These are phyloP conservation scores for Vigna unguiculata DNA, from an alignment of 306 rosid genomes.

Conservation along the genomic window DNA sequence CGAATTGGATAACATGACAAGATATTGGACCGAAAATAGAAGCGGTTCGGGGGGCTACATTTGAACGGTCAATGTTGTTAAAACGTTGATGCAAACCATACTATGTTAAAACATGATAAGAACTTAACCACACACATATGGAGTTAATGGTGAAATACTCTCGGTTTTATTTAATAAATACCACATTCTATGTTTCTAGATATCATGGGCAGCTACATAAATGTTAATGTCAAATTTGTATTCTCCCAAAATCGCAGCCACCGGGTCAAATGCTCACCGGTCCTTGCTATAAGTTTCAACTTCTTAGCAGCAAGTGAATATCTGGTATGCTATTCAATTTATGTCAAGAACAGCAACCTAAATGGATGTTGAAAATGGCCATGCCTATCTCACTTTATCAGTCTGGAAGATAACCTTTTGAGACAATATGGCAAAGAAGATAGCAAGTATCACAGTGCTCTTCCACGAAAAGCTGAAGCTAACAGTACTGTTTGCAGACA, in stretches of 20 bases:
- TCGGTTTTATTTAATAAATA: not conserved
- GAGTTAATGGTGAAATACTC: not conserved
- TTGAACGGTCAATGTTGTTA: too few species aligned
- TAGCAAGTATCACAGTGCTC: not conserved
- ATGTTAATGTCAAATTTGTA: conserved; percentile 14
- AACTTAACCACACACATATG: too few species aligned
- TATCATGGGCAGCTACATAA: conserved; percentile 9
- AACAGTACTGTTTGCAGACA: not conserved
- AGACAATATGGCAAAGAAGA: conserved; percentile 29
- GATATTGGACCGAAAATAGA: too few species aligned
- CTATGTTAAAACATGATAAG: too few species aligned
- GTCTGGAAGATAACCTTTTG: conserved; percentile 20
- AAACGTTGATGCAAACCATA: too few species aligned
- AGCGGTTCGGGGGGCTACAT: too few species aligned
- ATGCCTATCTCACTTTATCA: conserved; percentile 19
- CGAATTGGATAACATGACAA: too few species aligned
- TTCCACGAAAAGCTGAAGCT: conserved; percentile 11
- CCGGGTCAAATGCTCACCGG: conserved; percentile 16
- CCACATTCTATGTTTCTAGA: conserved; percentile 7
- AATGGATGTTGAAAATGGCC: conserved; percentile 23
- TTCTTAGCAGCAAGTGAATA: conserved; percentile 6
- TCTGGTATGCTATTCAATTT: conserved; percentile 4
- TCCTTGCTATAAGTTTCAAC: conserved; percentile 17
- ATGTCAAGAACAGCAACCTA: conserved; percentile 14
- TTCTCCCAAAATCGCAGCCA: conserved; percentile 35